Evolutionary conservation across 2,329 filamentous ascomycete genomes (phyloP), one percentile per base, ranked within the genome.

Genomic region (Neurospora sp.): DNA sequence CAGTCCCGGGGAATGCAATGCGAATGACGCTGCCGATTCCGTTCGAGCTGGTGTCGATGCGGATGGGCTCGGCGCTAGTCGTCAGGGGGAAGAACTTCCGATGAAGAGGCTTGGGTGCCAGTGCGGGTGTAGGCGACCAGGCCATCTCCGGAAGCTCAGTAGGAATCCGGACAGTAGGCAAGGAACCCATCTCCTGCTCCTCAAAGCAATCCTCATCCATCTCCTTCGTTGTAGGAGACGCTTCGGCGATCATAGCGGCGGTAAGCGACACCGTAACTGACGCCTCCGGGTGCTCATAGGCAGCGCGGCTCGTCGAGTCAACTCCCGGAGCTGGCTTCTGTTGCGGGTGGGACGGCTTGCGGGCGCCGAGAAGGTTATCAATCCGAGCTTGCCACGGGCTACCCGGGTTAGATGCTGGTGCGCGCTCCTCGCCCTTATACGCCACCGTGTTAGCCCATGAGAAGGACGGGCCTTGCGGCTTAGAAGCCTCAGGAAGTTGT

Each of bases 161-260:
- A 8, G 91, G 91, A n/a, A 93, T 81, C 69, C 86, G 86, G 33
- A 93, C 88, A 28, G 86, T 84, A 0, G 91, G 91, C n/a, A 93
- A 80, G 8, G 91, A 93, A 3, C 91, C 91, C 82, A 91, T 91
- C 78, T 93, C 91, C 76, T 92, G 90, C 76, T 93, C 90, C 76
- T 93, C 91, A 73, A 94, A 94, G 73, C 92, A 92, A 72, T 92
- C 90, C 73, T 93, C 91, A 6, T 91, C 90, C 80, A 93, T 90
- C 67, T 88, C 88, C 76, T 90, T 91, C 4, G 88, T 89, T 17
- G 83, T 84, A 23, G 85, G 77, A 38, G 84, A 82, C 67, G 81
- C 82, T 38, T 78, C 77, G 67, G 43, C 38, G 4, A n/a, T 19
- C 46, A 38, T 28, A 9, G 76, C 70, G 73, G 81, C 79, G 67